Percentiles rank a stretch among this genome's conserved stretches.
Conservation (phyloP, 257 asterid genomes). For the Marsdenia floribunda region DNA sequence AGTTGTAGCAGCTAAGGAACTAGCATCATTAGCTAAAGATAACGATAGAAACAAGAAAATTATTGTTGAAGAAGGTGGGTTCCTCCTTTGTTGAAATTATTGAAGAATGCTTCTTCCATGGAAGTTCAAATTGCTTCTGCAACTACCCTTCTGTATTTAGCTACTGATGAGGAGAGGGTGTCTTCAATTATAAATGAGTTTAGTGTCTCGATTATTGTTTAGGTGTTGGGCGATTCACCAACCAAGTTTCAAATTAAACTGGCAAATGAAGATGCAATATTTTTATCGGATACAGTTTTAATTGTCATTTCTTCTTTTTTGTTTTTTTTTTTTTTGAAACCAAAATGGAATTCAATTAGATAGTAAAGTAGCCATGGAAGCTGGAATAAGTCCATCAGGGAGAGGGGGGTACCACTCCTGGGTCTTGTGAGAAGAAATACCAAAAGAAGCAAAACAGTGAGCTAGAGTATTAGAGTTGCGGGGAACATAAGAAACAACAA, state of each 20-base stretch:
- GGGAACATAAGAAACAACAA: no score
- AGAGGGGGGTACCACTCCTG: no score
- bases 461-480: no score
- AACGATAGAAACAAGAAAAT: conserved; percentile 80
- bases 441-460: no score
- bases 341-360: no score
- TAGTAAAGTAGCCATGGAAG: no score
- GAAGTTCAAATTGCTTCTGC: conserved; percentile 74
- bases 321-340: no score
- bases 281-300: no score
- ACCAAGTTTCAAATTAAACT: conserved; percentile 61
- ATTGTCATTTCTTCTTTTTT: no score
- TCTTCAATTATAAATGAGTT: conserved; percentile 36
- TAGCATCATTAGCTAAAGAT: conserved; percentile 67
- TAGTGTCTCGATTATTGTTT: conserved; percentile 58
- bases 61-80: conserved; percentile 80
- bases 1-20: conserved; percentile 65
- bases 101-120: conserved; percentile 50
- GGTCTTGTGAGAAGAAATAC: no score
- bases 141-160: conserved; percentile 39
- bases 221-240: conserved; percentile 52
- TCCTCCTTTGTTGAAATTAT: conserved; percentile 52
- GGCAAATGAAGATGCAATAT: no score
- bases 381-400: no score
- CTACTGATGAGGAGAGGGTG: conserved; percentile 57